Percentiles rank a stretch among this genome's conserved stretches.
phyloP scores from a whole-genome alignment of 2,329 filamentous ascomycete genomes.

The Emmonsia crescens region DNA sequence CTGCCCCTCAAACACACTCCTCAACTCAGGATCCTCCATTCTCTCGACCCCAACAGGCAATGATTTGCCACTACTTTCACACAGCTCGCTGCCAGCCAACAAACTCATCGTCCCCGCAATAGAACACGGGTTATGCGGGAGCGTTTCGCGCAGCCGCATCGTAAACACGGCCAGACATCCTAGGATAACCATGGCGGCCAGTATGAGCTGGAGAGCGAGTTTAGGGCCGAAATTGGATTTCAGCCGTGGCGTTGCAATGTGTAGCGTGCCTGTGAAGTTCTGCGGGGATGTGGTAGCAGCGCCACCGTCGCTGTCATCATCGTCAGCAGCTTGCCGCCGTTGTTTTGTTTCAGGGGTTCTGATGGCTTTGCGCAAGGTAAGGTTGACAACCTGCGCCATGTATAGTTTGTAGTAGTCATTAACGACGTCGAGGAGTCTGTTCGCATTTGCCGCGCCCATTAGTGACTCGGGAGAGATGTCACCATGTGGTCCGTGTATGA shows the following conservation, averaged over 20 bases:
- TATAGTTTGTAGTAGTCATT: background rate
- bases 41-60: background rate
- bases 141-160: background rate
- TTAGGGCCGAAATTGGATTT: background rate
- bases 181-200: background rate
- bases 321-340: background rate
- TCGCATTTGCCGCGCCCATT: background rate
- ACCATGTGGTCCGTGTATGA: background rate
- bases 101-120: conserved; percentile 1
- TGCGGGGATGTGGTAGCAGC: background rate
- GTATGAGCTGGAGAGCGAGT: background rate
- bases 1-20: background rate
- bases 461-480: background rate
- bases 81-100: conserved; percentile 2
- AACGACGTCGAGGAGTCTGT: background rate
- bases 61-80: background rate
- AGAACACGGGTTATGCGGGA: background rate
- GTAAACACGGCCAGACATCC: background rate
- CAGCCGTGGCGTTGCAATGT: background rate
- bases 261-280: background rate
- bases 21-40: background rate
- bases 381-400: background rate
- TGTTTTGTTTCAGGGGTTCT: background rate
- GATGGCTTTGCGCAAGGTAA: background rate
- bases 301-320: background rate